Conservation (phyloP, 495 filamentous ascomycete species). For the Tuber calosporum region DNA sequence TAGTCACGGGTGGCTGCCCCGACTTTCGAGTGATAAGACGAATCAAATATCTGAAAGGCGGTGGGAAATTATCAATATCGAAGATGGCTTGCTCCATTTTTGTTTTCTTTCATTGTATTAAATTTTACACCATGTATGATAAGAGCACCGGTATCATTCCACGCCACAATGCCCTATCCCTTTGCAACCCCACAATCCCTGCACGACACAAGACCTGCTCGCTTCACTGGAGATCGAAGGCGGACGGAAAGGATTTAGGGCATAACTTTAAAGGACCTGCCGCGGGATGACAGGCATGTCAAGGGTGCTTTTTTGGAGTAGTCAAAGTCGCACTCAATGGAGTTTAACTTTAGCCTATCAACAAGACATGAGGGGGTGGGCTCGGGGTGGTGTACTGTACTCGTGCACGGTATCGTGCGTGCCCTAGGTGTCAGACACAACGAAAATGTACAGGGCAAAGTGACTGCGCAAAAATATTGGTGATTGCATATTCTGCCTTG, state of each 20-base stretch:
- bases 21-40: neutral
- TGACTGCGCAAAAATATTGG: no score
- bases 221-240: neutral
- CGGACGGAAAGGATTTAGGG: neutral
- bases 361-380: no score
- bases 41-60: neutral
- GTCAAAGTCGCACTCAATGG: neutral
- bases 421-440: no score
- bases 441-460: no score
- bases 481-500: no score
- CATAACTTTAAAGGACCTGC: neutral
- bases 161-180: neutral
- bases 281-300: neutral
- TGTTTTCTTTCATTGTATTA: no score
- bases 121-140: no score
- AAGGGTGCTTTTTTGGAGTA: neutral
- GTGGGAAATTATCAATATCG: neutral
- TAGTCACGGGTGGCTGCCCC: neutral
- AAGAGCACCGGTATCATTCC: no score
- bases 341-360: neutral
- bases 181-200: neutral
- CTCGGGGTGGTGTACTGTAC: no score
- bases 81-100: neutral
- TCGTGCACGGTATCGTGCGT: no score
- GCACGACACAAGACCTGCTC: neutral